Evolutionary conservation across 164 flowering plant species (phyloP).

Genomic region (Vitis amurensis): DNA sequence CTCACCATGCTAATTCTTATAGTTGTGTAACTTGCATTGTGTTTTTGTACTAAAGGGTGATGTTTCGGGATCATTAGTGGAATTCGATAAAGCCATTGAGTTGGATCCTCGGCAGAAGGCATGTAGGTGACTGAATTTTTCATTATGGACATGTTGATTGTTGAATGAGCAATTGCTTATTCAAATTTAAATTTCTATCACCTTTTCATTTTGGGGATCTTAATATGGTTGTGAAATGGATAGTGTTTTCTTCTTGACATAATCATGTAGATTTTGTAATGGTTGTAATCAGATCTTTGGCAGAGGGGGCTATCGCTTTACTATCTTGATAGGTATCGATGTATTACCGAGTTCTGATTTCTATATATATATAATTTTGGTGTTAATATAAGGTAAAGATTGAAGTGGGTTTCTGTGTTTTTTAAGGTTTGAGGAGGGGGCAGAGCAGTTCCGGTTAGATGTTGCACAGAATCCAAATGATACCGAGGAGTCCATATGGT

Average conservation of each 20-base stretch:
- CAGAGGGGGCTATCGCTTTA: slow-evolving; percentile 92
- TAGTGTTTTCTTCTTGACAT: background rate
- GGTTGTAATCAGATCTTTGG: slow-evolving; percentile 74
- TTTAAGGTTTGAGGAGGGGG: slow-evolving; percentile 85
- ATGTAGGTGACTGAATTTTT: slow-evolving; percentile 45
- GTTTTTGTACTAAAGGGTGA: slow-evolving; percentile 55
- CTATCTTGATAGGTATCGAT: slow-evolving; percentile 79
- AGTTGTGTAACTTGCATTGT: slow-evolving; percentile 5
- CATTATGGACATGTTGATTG: background rate
- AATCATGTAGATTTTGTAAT: background rate
- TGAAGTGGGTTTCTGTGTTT: slow-evolving; percentile 4
- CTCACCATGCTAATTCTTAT: background rate
- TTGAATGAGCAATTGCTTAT: no score
- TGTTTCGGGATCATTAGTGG: slow-evolving; percentile 72
- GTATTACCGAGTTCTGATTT: background rate
- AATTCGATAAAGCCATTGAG: slow-evolving; percentile 82
- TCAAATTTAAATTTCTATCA: background rate
- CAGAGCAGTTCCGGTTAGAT: slow-evolving; percentile 93
- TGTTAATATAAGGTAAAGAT: background rate
- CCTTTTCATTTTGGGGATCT: background rate
- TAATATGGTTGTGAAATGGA: background rate
- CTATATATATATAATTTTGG: background rate
- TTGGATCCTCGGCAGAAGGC: slow-evolving; percentile 93
- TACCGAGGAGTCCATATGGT: slow-evolving; percentile 98
- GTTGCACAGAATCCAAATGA: slow-evolving; percentile 96